Percentiles rank a stretch among this genome's conserved stretches.
These are phyloP conservation scores for Cordyceps tenuipes DNA, from an alignment of 2,329 filamentous ascomycete species.

Conservation along the genomic window DNA sequence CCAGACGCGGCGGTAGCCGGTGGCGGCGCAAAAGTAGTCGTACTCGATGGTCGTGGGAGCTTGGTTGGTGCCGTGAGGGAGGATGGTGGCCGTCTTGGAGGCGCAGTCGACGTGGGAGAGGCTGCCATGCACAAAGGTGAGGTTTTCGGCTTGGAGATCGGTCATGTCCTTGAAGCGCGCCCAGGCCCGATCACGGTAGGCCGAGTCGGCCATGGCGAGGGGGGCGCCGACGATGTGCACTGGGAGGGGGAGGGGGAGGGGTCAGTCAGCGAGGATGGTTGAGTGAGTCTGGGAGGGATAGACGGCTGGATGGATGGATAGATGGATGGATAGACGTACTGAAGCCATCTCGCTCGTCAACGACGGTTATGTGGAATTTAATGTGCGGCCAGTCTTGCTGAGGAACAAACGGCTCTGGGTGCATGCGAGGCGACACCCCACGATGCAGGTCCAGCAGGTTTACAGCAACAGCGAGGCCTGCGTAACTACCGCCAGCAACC, in stretches of 20 bases:
- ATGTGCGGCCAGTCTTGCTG: constrained; percentile 37
- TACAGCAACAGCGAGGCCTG: constrained; percentile 56
- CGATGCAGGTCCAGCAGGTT: constrained; percentile 60
- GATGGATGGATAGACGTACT: constrained; percentile 42
- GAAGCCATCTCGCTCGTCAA: constrained; percentile 71
- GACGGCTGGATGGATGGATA: too few relatives aligned
- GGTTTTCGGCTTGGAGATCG: constrained; percentile 43
- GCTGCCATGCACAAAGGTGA: constrained; percentile 3
- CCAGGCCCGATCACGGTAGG: constrained; percentile 62
- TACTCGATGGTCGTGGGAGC: constrained; percentile 41
- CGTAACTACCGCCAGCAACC: constrained; percentile 52
- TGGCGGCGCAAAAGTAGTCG: constrained; percentile 65
- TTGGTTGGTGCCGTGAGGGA: constrained; percentile 40
- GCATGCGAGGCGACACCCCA: constrained; percentile 43
- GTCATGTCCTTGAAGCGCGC: constrained; percentile 58
- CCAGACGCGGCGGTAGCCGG: constrained; percentile 61
- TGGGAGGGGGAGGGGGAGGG: neutral
- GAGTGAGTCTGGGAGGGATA: too few relatives aligned
- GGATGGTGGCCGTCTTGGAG: constrained; percentile 49
- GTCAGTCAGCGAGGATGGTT: too few relatives aligned
- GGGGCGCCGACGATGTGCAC: constrained; percentile 11
- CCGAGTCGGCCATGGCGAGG: neutral
- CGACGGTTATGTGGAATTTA: constrained; percentile 60
- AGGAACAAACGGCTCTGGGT: constrained; percentile 27
- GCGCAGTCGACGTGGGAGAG: constrained; percentile 45